Percentiles rank a stretch among this genome's conserved stretches.
These are phyloP conservation scores for Hura crepitans DNA, from an alignment of 441 rosid species.

Conservation along the genomic window DNA sequence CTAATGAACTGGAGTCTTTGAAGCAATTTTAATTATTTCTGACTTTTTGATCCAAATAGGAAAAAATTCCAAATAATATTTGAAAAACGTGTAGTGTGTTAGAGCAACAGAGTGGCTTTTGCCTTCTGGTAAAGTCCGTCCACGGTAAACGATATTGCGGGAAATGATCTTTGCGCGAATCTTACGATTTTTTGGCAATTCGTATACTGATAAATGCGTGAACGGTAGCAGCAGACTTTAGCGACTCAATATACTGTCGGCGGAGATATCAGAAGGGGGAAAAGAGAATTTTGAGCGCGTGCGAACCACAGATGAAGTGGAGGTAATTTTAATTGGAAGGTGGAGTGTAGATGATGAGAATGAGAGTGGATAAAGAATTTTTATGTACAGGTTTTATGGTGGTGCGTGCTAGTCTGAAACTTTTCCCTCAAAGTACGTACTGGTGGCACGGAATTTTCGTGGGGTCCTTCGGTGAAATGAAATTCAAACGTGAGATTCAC, in stretches of 20 bases:
- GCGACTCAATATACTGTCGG: constrained; percentile 29
- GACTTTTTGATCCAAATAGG: neutral
- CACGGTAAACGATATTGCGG: no score
- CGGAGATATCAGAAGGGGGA: constrained; percentile 26
- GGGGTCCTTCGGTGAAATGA: constrained; percentile 18
- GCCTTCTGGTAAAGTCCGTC: no score
- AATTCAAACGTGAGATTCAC: constrained; percentile 11
- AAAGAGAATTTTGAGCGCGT: neutral
- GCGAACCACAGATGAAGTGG: neutral
- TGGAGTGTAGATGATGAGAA: neutral
- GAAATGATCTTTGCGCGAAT: no score
- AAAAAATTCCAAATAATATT: neutral
- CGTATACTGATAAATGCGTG: no score
- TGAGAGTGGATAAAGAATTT: neutral
- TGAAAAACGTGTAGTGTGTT: neutral
- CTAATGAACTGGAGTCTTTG: constrained; percentile 37
- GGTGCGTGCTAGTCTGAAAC: constrained; percentile 22
- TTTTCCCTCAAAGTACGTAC: neutral
- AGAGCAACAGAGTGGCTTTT: neutral
- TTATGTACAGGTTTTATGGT: neutral
- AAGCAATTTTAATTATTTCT: constrained; percentile 11
- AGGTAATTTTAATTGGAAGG: neutral
- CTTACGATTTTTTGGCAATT: no score
- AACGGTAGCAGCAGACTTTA: no score
- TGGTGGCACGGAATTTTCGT: constrained; percentile 1